Evolutionary conservation across 2,329 filamentous ascomycete species (phyloP), one percentile per base, ranked within the genome.

Genomic region (Teratosphaeria nubilosa): DNA sequence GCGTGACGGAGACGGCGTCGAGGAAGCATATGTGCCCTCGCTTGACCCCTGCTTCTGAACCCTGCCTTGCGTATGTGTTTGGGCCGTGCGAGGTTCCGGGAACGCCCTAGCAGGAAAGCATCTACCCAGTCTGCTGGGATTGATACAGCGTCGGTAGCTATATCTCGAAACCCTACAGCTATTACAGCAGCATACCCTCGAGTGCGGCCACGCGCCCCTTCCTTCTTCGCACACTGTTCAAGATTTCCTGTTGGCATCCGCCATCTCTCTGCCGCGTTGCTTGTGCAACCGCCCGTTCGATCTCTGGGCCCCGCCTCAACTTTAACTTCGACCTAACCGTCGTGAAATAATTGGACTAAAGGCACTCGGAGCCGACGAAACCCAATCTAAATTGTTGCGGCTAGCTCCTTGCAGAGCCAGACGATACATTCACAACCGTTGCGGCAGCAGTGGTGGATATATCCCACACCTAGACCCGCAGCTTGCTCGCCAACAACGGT

Each of bases 31-130:
- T 53, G 51, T 34, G 31, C 51, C 51, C 30, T 53, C 51, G 51
- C 51, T 53, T 53, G 51, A 30, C 51, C 51, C 51, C 51, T 53
- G 51, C 51, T 53, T 30, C 25, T 53, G 51, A 53, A 53, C 51
- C 51, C 51, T 53, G 31, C 24, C 51, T 31, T 53, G 51, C 24
- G 51, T 53, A 22, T 53, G 51, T 53, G 24, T 53, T 53, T 31
- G 13, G 51, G 22, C 25, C 51, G 51, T 34, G 51, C 41, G 41
- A 48, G 51, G 16, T 53, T 22, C 25, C 51, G 25, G 51, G 51
- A 34, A 53, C 25, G 51, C 31, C 24, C 51, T 53, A 34, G 51
- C 31, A 53, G 25, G 20, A 34, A 53, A 53, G 51, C 51, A 34
- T 27, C 51, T 34, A 30, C 51, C 51, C 51, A 34, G 24, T 20